phyloP scores from a whole-genome alignment of 805 yeast genomes.

The Candida pseudofarinosa region DNA sequence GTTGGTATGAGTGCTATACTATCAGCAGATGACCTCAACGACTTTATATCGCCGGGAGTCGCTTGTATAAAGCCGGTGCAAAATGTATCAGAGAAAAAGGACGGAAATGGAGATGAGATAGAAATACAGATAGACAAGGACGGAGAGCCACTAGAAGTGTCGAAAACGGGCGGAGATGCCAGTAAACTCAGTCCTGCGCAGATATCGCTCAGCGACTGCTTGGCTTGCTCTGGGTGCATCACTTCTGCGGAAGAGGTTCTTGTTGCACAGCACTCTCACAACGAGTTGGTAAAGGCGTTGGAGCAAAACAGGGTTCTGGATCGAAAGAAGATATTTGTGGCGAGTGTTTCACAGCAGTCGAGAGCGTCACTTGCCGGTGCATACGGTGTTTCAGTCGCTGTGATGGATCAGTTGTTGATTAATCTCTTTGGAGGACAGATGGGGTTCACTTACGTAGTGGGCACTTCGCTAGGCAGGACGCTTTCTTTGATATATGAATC shows the following conservation, averaged over 20 bases:
- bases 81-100: slow-evolving; percentile 15
- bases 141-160: slow-evolving; percentile 67
- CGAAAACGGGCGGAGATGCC: slow-evolving; percentile 51
- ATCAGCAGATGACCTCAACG: slow-evolving; percentile 88
- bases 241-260: slow-evolving; percentile 96
- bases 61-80: slow-evolving; percentile 86
- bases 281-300: slow-evolving; percentile 64
- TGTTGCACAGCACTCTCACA: slow-evolving; percentile 86
- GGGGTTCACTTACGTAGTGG: slow-evolving; percentile 73
- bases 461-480: slow-evolving; percentile 78
- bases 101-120: slow-evolving; percentile 26
- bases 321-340: slow-evolving; percentile 50
- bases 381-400: slow-evolving; percentile 45
- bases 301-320: slow-evolving; percentile 20
- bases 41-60: slow-evolving; percentile 88
- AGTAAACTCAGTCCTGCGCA: slow-evolving; percentile 70
- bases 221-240: slow-evolving; percentile 96
- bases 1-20: slow-evolving; percentile 74
- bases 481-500: slow-evolving; percentile 50
- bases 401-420: slow-evolving; percentile 59
- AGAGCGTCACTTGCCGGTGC: slow-evolving; percentile 79
- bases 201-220: slow-evolving; percentile 85
- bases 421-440: slow-evolving; percentile 55
- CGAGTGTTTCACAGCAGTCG: slow-evolving; percentile 81
- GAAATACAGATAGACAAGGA: slow-evolving; percentile 58